These are phyloP conservation scores for Diaporthe vexans DNA, from an alignment of 2,329 filamentous ascomycete species.

Conservation along the genomic window DNA sequence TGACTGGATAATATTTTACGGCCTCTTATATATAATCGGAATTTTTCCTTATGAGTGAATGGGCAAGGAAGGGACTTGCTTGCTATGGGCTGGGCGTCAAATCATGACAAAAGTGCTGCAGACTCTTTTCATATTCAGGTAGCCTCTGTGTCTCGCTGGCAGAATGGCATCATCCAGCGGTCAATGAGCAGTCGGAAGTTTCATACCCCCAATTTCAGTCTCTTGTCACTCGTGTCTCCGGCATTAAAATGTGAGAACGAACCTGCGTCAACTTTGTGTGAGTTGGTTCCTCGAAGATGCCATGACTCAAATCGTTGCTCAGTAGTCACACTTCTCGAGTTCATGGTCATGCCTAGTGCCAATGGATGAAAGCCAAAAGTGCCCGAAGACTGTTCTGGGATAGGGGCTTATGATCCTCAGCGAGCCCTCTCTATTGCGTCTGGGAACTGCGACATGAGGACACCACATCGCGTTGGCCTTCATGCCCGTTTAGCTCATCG, in stretches of 20 bases:
- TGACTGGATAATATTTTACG: neutral
- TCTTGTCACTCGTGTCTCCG: neutral
- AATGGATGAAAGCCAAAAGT: no score
- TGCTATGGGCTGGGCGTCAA: neutral
- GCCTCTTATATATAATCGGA: neutral
- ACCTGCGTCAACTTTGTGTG: neutral
- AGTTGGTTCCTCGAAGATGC: no score
- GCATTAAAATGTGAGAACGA: neutral
- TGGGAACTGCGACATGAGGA: no score
- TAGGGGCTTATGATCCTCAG: no score
- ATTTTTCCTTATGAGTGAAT: neutral
- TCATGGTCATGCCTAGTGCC: no score
- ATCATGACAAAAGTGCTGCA: neutral
- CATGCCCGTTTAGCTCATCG: no score
- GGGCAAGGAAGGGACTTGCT: neutral
- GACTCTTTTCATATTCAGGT: neutral
- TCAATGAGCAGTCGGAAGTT: neutral
- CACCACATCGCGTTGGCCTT: no score
- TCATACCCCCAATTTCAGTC: neutral
- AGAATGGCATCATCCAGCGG: constrained; percentile 15
- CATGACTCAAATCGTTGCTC: no score
- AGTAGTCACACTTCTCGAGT: no score
- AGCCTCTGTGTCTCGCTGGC: constrained; percentile 13
- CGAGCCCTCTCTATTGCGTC: no score
- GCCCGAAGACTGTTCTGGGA: no score